Evolutionary conservation across 306 rosid species (phyloP), one percentile per base, ranked within the genome.

Genomic region (Lagenaria siceraria): DNA sequence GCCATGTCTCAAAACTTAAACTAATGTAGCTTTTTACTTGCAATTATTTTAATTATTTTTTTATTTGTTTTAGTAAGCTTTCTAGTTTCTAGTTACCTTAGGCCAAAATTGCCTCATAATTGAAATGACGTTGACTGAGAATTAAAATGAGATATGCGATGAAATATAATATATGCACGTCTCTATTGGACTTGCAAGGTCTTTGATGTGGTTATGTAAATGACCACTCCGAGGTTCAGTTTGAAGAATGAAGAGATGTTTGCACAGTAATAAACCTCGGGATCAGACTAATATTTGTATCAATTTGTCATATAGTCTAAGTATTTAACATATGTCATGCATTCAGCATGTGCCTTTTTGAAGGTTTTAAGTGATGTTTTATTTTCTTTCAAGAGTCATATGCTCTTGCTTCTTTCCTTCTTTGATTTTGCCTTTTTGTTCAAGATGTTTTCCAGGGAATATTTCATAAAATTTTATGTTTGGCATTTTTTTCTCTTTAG

Each of bases 391-490:
- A 6, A 33, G 4, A 18, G 43, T 24, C 52, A 7, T 55, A 10
- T 75, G 65, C 35, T 54, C 0, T 75, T 33, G 29, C 58, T 4
- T 17, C 19, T 49, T 49, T 15, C 7, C 55, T 1, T 49, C 11
- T 19, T 55, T 54, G 31, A 53, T 33, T n/a, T 74, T 74, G 40
- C 64, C 78, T 33, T 19, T 35, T 33, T 27, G 21, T 48, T 73
- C 21, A 7, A 51, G 22, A 3, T 72, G 43, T 58, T 35, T 51
- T 76, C 49, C 72, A 71, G 52, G 75, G 55, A 83, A 65, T 81
- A 72, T 74, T 85, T 91, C 73, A 80, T 81, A 83, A 65, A 82
- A 72, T 74, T 85, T 91, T 69, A 80, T 81, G 77, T 79, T 70
- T 76, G 66, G 74, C 42, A 18, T 82, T 75, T 83, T 75, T 83